Conservation (phyloP, 2,329 filamentous ascomycete genomes). For the Hysterium pulicare region DNA sequence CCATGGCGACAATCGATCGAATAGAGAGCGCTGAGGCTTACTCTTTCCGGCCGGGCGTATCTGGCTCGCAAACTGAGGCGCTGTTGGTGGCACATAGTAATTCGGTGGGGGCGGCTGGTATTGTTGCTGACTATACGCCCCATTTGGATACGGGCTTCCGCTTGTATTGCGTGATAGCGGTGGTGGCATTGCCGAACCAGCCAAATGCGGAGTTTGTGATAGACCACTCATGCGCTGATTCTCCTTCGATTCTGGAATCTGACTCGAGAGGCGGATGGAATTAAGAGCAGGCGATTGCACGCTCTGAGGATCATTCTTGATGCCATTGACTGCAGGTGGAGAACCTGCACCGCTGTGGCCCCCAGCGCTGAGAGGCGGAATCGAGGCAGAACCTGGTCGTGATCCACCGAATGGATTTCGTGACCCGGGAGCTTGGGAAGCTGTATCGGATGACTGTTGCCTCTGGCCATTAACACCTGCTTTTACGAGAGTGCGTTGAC, state of each 20-base stretch:
- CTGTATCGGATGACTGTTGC: conserved; percentile 24
- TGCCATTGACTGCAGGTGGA: conserved; percentile 29
- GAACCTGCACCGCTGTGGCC: conserved; percentile 32
- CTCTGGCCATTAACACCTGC: conserved; percentile 45
- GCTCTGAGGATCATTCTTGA: conserved; percentile 33
- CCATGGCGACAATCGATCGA: too few species aligned
- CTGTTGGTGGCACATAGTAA: conserved; percentile 28
- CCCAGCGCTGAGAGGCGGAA: conserved; percentile 17
- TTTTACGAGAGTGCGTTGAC: conserved; percentile 51
- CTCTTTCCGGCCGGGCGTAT: conserved; percentile 43
- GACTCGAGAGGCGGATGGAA: conserved; percentile 35
- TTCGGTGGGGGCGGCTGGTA: conserved; percentile 31
- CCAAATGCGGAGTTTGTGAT: conserved; percentile 26
- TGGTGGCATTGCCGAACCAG: conserved; percentile 35
- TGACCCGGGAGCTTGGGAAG: conserved; percentile 19
- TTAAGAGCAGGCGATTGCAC: conserved; percentile 44
- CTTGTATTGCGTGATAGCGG: conserved; percentile 38
- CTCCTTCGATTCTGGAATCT: conserved; percentile 26
- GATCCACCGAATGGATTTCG: conserved; percentile 28
- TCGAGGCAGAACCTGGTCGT: conserved; percentile 18
- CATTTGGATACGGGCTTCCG: conserved; percentile 42
- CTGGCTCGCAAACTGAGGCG: conserved; percentile 27
- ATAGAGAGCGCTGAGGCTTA: too few species aligned
- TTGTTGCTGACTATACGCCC: conserved; percentile 23
- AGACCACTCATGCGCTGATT: conserved; percentile 25